Percentiles rank a stretch among this genome's conserved stretches.
phyloP scores from a whole-genome alignment of 768 basidiomycete genomes.

The Amyloporia xantha region DNA sequence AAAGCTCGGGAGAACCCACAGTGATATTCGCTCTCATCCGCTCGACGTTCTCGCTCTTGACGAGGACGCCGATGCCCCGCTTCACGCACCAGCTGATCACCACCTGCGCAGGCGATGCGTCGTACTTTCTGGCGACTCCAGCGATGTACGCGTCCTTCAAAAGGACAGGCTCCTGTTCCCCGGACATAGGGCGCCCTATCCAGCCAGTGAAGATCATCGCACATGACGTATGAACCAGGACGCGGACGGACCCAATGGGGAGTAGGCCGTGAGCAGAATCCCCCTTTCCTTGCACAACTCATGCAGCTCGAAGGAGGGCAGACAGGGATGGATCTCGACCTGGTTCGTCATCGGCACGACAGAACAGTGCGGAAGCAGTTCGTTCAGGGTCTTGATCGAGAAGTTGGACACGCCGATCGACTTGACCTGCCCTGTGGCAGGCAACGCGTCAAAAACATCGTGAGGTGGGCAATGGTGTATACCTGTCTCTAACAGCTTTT shows the following conservation, averaged over 20 bases:
- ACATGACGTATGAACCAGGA: background rate
- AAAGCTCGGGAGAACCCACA: constrained; percentile 19
- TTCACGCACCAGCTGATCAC: constrained; percentile 54
- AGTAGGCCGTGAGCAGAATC: constrained; percentile 45
- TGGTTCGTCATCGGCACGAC: constrained; percentile 42
- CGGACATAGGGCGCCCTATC: constrained; percentile 28
- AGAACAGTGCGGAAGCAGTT: constrained; percentile 32
- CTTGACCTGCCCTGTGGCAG: constrained; percentile 33
- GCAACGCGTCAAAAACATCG: background rate
- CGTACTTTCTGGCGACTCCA: constrained; percentile 26
- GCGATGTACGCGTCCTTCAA: constrained; percentile 26
- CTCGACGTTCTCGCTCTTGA: constrained; percentile 40
- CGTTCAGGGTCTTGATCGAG: constrained; percentile 36
- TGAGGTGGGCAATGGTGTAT: constrained; percentile 23
- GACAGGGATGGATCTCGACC: constrained; percentile 42
- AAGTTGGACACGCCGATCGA: constrained; percentile 56
- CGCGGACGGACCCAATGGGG: constrained; percentile 33
- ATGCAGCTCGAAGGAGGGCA: constrained; percentile 41
- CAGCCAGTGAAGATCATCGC: too few relatives aligned
- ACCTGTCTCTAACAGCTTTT: constrained; percentile 46
- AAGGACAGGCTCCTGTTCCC: constrained; percentile 20
- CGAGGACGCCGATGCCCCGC: constrained; percentile 45
- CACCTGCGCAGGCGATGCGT: constrained; percentile 43
- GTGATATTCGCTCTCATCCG: constrained; percentile 49
- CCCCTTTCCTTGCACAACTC: constrained; percentile 42